Evolutionary conservation across 768 basidiomycete species (phyloP).

Genomic region (Rhodotorula kratochvilovae): DNA sequence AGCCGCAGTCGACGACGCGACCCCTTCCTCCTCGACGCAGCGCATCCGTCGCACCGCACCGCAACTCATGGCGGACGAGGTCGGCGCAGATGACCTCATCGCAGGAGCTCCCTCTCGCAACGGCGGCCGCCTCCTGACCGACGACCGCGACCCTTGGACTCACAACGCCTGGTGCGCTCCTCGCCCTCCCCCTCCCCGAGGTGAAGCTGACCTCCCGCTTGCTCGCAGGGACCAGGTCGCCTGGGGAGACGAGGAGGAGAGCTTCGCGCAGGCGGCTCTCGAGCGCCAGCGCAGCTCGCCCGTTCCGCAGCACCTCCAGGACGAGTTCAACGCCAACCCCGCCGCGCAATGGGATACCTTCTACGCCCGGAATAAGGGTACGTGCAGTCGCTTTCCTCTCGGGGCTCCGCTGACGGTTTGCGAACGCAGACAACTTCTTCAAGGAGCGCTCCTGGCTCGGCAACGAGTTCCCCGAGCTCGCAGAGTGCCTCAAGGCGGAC

Average conservation of each 20-base stretch:
- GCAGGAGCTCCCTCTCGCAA: conserved; percentile 24
- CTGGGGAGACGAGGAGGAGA: conserved; percentile 62
- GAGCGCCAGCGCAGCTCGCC: conserved; percentile 66
- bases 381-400: conserved; percentile 8
- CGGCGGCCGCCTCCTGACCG: conserved; percentile 33
- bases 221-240: conserved; percentile 48
- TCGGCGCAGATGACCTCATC: conserved; percentile 27
- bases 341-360: conserved; percentile 73
- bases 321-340: conserved; percentile 46
- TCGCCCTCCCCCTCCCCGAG: conserved; percentile 21
- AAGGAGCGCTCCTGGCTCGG: conserved; percentile 91
- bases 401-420: background rate
- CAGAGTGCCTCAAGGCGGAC: conserved; percentile 62
- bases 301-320: conserved; percentile 67
- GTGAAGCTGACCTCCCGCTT: background rate
- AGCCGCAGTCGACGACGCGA: background rate
- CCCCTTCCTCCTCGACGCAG: background rate
- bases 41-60: conserved; percentile 6
- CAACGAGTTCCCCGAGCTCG: conserved; percentile 88
- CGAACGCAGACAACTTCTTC: conserved; percentile 68
- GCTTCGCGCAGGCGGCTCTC: conserved; percentile 66
- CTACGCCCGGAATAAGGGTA: conserved; percentile 66
- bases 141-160: conserved; percentile 67
- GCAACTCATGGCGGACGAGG: conserved; percentile 32
- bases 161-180: conserved; percentile 65